Base-by-base conservation (phyloP, 1,139 yeast genomes). In the Hyphopichia burtonii region DNA sequence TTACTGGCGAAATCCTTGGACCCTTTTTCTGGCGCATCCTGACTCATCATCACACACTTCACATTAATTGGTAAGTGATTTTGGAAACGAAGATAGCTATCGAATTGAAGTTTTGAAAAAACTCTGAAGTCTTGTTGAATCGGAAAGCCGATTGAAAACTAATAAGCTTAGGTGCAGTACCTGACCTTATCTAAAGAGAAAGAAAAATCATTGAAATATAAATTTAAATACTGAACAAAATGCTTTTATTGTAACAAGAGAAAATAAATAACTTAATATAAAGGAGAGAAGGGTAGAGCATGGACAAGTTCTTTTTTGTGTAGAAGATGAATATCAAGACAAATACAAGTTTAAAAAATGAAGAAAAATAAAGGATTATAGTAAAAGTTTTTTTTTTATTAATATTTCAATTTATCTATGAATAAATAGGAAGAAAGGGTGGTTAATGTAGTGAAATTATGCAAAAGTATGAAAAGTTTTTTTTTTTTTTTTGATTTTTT, bases 1-100 rank as follows among this genome's bases (percentile, higher is more conserved):
- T 58, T 59, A 19, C 49, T 46, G n/a, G 37, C 23, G 14, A 34
- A 34, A 3, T 34, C 20, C 17, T 20, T n/a, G 4, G 30, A 3
- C 16, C 14, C 37, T 16, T 33, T 18, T 12, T 25, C 12, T 8
- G 4, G n/a, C n/a, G 28, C 6, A 3, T 16, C 17, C 9, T 8
- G 18, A 8, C 14, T n/a, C 28, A 25, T 25, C 11, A n/a, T n/a
- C n/a, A n/a, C n/a, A n/a, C n/a, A n/a, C n/a, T n/a, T n/a, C n/a
- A n/a, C n/a, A n/a, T n/a, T n/a, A n/a, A n/a, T n/a, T n/a, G n/a
- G n/a, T n/a, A n/a, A n/a, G n/a, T n/a, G n/a, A n/a, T n/a, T n/a
- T n/a, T n/a, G n/a, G n/a, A n/a, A n/a, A n/a, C n/a, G n/a, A n/a
- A n/a, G n/a, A n/a, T n/a, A n/a, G n/a, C n/a, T n/a, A n/a, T n/a